Evolutionary conservation across 2,329 filamentous ascomycete genomes (phyloP), one percentile per base, ranked within the genome.

Genomic region (Hypoxylon sp.): DNA sequence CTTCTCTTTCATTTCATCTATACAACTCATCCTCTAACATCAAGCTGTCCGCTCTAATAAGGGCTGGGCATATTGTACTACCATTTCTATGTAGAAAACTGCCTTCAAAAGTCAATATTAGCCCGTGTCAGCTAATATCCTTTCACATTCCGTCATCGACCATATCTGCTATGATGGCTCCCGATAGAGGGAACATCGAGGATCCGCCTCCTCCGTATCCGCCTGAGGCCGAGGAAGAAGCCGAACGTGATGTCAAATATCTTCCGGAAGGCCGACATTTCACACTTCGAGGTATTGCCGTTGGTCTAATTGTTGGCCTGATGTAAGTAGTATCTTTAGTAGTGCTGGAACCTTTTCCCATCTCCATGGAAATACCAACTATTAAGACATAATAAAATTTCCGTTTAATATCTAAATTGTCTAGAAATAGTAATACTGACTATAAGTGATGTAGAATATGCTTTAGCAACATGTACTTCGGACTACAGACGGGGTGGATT

Each of bases 391-490:
- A 22, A 44, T 19, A 19, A n/a, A 44, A 19, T 10, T 37, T n/a
- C 17, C n/a, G 8, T 53, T 29, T 37, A 29, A 33, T 47, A 31
- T 0, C 19, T 9, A 22, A 44, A 14, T 14, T 14, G 14, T 60
- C 4, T 39, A 63, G 19, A 54, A 50, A 3, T 37, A 42, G 24
- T 6, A 47, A 46, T 26, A 51, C 52, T 69, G 9, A 69, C 42
- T 44, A 11, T 9, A 26, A 3, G 14, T 29, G 29, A 13, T 37
- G n/a, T 55, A 69, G 66, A 65, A 69, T 69, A 53, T 69, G 66
- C 37, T 69, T 69, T 79, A 97, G 93, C 58, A 99, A 99, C 78
- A 98, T 97, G 85, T 99, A 98, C 80, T 99, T 99, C 79, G 96
- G 96, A n/a, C 85, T 99, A 33, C 96, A 98, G 82, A 97, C 93